Evolutionary conservation across 2,329 filamentous ascomycete species (phyloP).

Genomic region (Fusarium tricinctum): DNA sequence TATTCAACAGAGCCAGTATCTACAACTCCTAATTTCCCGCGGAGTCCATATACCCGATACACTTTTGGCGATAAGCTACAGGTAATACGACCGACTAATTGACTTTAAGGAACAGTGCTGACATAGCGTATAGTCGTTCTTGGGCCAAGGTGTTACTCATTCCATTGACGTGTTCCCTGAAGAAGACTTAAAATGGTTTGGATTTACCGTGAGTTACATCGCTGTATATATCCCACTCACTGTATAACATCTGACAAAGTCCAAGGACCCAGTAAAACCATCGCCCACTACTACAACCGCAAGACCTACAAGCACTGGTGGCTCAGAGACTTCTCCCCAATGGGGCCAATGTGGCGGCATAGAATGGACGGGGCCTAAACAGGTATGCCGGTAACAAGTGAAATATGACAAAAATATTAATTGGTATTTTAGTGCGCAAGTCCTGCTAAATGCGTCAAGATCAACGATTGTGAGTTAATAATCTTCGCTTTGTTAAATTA

Average conservation of each 20-base stretch:
- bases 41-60: slow-evolving; percentile 56
- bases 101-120: background rate
- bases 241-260: background rate
- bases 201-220: slow-evolving; percentile 19
- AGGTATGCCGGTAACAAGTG: slow-evolving; percentile 8
- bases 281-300: slow-evolving; percentile 6
- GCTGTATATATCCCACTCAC: accelerated
- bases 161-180: slow-evolving; percentile 38
- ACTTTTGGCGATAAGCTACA: slow-evolving; percentile 55
- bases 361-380: slow-evolving; percentile 26
- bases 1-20: slow-evolving; percentile 52
- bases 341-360: slow-evolving; percentile 42
- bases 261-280: slow-evolving; percentile 9
- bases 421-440: slow-evolving; percentile 20
- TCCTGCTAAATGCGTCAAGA: slow-evolving; percentile 25
- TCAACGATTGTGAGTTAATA: slow-evolving; percentile 33
- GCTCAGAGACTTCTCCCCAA: slow-evolving; percentile 23
- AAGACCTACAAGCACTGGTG: slow-evolving; percentile 16
- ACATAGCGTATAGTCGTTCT: slow-evolving; percentile 28
- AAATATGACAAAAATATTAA: background rate
- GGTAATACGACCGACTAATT: background rate
- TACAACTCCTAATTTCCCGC: slow-evolving; percentile 53
- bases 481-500: accelerated
- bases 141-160: slow-evolving; percentile 38
- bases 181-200: slow-evolving; percentile 42